Percentiles rank a stretch among this genome's conserved stretches.
Evolutionary conservation across 2,329 filamentous ascomycete genomes (phyloP).

Genomic region (Achaetomium macrosporum): DNA sequence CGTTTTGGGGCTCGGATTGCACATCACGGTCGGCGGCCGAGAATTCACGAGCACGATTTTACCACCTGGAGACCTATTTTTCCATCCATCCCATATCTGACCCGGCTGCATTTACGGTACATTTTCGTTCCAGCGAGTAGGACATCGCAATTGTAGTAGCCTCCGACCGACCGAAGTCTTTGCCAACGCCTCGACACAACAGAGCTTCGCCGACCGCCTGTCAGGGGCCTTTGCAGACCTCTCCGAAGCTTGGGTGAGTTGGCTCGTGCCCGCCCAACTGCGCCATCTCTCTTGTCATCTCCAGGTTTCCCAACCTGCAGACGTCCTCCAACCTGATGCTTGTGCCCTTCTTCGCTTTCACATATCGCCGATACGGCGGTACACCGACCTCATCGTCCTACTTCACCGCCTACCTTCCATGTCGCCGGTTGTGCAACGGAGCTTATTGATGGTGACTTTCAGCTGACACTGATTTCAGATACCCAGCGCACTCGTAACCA

Average conservation of each 20-base stretch:
- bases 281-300: neutral
- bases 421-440: neutral
- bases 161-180: constrained; percentile 10
- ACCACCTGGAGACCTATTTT: constrained; percentile 1
- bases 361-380: too few species aligned
- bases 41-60: neutral
- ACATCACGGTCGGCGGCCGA: constrained; percentile 4
- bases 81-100: constrained; percentile 10
- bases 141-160: constrained; percentile 7
- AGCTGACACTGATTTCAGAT: constrained; percentile 8
- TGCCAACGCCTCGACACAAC: constrained; percentile 12
- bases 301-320: neutral
- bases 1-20: constrained; percentile 2
- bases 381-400: too few species aligned
- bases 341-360: neutral
- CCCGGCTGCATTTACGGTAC: constrained; percentile 1
- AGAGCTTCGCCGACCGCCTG: constrained; percentile 18
- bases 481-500: neutral
- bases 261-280: constrained; percentile 10
- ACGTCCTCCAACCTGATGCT: neutral
- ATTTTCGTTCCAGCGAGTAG: constrained; percentile 1
- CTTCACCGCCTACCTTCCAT: neutral
- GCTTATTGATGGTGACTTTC: neutral
- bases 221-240: constrained; percentile 5
- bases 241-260: constrained; percentile 16